Evolutionary conservation across 106 monocot species (phyloP).

Genomic region (Dactylorhiza incarnata): DNA sequence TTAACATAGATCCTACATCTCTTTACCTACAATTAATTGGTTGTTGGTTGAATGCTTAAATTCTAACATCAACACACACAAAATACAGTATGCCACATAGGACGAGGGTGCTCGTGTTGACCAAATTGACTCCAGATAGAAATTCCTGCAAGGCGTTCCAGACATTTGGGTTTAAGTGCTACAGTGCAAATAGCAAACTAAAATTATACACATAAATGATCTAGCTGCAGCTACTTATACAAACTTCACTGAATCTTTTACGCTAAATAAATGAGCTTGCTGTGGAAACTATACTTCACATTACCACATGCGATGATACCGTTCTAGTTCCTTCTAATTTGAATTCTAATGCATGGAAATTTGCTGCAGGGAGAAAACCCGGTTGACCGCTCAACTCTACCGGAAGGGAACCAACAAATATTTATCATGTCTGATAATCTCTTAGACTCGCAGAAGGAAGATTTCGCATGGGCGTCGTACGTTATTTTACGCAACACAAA

Average conservation of each 20-base stretch:
- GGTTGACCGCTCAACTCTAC: slow-evolving; percentile 45
- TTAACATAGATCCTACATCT: too few species aligned
- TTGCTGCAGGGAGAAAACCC: slow-evolving; percentile 49
- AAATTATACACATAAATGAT: not conserved
- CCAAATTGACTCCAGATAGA: too few species aligned
- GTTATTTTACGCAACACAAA: slow-evolving; percentile 86
- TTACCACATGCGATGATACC: not conserved
- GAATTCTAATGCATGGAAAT: not conserved
- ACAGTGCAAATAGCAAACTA: too few species aligned
- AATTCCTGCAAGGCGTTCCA: too few species aligned
- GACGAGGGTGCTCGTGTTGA: too few species aligned
- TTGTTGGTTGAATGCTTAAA: too few species aligned
- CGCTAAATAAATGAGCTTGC: not conserved
- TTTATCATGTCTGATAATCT: slow-evolving; percentile 69
- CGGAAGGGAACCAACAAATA: slow-evolving; percentile 80
- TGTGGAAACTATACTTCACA: not conserved
- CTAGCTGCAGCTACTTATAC: not conserved
- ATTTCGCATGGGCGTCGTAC: slow-evolving; percentile 87
- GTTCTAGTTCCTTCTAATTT: not conserved
- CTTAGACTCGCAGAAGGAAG: slow-evolving; percentile 36
- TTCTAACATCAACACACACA: too few species aligned
- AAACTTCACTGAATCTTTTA: not conserved
- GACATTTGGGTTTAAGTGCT: too few species aligned
- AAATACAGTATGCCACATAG: too few species aligned
- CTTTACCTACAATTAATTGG: too few species aligned